Base-by-base conservation (phyloP, 1,284 basidiomycete genomes). In the Flammula alnicola region DNA sequence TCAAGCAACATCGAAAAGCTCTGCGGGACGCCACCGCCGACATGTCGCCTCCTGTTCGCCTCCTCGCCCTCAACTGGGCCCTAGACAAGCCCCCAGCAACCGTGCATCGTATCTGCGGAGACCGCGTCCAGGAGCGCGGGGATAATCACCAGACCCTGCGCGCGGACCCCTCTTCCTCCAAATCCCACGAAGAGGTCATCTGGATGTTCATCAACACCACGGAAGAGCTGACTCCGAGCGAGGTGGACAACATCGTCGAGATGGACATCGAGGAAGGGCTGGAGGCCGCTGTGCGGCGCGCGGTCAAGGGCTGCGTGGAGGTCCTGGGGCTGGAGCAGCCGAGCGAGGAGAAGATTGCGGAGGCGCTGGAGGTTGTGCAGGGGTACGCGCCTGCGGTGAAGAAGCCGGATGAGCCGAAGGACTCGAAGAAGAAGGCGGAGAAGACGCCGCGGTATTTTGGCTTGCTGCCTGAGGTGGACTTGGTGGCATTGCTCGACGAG, bases 121-220 rank as follows among this genome's bases (percentile, higher is more conserved):
- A 91, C 53, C 86, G 94, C 12, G 78, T 98, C 38, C 62, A 81
- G 5, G 55, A 57, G 14, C 87, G 95, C 3, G 95, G 94, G 0
- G 80, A 84, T 5, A 90, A 88, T 53, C 95, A 98, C 70, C 95
- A 96, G 63, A 80, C 81, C 0, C 79, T 98, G 0, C 79, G 77
- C 32, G 83, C 87, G 0, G 84, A 92, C 61, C 52, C 56, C 1
- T 47, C 56, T 5, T 16, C 12, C 5, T 27, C 47, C 4, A 49
- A 53, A 9, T 64, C 73, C 14, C 91, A 98, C 68, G 95, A 98
- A 67, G 75, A 81, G 1, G 82, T 96, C 8, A 72, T 99, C 20
- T 86, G 88, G 81, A 76, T 76, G 66, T 98, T 97, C 71, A 71
- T 98, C 44, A 76, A 75, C 26, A 65, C 76, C 2, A 73, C 79